phyloP scores from a whole-genome alignment of 305 asterid genomes.

The Solanum hybrid region DNA sequence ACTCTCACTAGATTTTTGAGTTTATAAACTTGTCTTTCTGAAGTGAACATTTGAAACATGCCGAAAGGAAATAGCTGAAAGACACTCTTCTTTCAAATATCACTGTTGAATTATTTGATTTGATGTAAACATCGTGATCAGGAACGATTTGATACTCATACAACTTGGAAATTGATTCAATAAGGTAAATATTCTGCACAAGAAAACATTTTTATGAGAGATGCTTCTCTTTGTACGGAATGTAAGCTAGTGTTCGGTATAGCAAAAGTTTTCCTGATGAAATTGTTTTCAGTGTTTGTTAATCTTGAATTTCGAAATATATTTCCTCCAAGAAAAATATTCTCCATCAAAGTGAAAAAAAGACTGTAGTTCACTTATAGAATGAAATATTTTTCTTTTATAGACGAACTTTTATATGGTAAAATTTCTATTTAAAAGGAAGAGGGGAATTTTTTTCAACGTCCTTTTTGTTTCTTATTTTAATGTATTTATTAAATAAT shows the following conservation, averaged over 20 bases:
- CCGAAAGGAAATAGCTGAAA: neutral
- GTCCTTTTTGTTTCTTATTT: neutral
- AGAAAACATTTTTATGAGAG: neutral
- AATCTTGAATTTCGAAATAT: neutral
- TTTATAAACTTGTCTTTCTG: neutral
- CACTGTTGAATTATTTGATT: neutral
- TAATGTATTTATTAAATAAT: neutral
- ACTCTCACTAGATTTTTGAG: neutral
- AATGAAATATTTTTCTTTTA: neutral
- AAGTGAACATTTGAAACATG: neutral
- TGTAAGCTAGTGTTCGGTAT: neutral
- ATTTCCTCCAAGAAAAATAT: neutral
- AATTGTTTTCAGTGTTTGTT: neutral
- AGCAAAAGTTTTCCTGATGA: neutral
- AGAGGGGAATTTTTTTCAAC: neutral
- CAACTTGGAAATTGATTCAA: neutral
- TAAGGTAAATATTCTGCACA: neutral
- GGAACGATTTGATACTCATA: neutral
- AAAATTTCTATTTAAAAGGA: neutral
- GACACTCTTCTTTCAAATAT: neutral
- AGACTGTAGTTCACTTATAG: neutral
- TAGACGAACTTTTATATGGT: neutral
- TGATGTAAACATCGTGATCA: neutral
- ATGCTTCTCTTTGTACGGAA: neutral
- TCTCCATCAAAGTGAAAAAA: neutral